Conservation (phyloP, 2,329 filamentous ascomycete species). For the Fusarium continuum region DNA sequence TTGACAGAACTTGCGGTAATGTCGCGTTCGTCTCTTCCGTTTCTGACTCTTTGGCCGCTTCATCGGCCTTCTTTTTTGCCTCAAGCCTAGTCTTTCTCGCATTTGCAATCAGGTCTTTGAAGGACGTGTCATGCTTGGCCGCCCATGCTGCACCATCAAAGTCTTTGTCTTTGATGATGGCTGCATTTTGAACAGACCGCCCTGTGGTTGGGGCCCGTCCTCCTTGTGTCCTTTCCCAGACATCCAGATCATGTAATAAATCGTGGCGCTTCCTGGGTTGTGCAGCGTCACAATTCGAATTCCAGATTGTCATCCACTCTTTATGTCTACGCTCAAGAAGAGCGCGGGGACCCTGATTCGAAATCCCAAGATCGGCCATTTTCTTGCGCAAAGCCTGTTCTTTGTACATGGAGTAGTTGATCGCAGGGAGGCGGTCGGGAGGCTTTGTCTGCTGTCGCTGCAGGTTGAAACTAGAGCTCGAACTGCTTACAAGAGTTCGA, state of each 20-base stretch:
- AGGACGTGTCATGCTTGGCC: constrained; percentile 75
- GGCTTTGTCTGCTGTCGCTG: constrained; percentile 48
- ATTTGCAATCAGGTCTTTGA: constrained; percentile 80
- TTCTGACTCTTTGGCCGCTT: constrained; percentile 17
- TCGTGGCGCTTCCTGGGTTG: constrained; percentile 75
- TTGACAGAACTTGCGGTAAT: background rate
- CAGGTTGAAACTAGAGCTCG: constrained; percentile 24
- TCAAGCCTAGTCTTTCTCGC: constrained; percentile 68
- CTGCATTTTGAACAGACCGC: constrained; percentile 50
- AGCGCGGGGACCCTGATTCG: constrained; percentile 71
- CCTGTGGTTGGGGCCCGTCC: constrained; percentile 59
- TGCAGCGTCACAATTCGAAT: constrained; percentile 91
- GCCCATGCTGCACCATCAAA: constrained; percentile 86
- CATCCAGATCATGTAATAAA: constrained; percentile 79
- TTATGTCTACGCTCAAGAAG: constrained; percentile 83
- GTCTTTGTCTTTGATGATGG: constrained; percentile 80
- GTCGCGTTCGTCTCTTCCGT: background rate
- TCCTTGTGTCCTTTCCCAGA: constrained; percentile 88
- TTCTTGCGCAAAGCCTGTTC: constrained; percentile 83
- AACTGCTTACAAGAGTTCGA: constrained; percentile 8
- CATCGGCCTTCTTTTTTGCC: constrained; percentile 46
- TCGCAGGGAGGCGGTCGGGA: constrained; percentile 75
- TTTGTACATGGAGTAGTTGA: constrained; percentile 89
- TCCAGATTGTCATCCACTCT: constrained; percentile 96
- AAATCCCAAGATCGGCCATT: constrained; percentile 80